phyloP scores from a whole-genome alignment of 208 protist genomes.

The Trypanosoma cruzi region DNA sequence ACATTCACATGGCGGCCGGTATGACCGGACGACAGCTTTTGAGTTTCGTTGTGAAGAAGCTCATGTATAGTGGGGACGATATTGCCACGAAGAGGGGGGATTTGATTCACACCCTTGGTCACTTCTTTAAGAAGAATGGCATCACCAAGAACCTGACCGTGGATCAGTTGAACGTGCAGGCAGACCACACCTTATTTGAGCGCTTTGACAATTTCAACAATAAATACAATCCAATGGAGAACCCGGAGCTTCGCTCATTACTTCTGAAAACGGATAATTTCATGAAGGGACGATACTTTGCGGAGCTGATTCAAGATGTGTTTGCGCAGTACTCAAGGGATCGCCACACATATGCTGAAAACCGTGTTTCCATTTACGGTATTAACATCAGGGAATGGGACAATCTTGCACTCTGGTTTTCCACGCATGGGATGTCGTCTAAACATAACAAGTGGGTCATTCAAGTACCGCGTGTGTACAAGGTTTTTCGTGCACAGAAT shows the following conservation, averaged over 20 bases:
- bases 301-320: conserved; percentile 95
- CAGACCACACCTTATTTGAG: conserved; percentile 85
- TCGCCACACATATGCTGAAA: conserved; percentile 95
- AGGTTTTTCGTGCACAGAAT: conserved; percentile 77
- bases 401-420: conserved; percentile 96
- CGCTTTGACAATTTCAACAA: conserved; percentile 87
- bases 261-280: conserved; percentile 99
- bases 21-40: conserved; percentile 96
- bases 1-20: conserved; percentile 93
- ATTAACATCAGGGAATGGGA: conserved; percentile 94
- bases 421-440: conserved; percentile 95
- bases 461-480: conserved; percentile 97
- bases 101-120: conserved; percentile 85
- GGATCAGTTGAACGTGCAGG: conserved; percentile 96
- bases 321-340: conserved; percentile 95
- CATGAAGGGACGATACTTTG: conserved; percentile 97
- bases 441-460: conserved; percentile 98
- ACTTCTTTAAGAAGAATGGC: conserved; percentile 73
- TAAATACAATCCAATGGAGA: conserved; percentile 94
- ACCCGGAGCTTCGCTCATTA: conserved; percentile 93
- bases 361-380: conserved; percentile 92
- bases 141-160: conserved; percentile 92
- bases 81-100: conserved; percentile 82
- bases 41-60: conserved; percentile 95
- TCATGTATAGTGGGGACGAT: conserved; percentile 92